A percentile compares a stretch with the other conserved stretches of the same genome.
Evolutionary conservation across 352 stramenopile species (phyloP).

Genomic region (Globisporangium nodosum): DNA sequence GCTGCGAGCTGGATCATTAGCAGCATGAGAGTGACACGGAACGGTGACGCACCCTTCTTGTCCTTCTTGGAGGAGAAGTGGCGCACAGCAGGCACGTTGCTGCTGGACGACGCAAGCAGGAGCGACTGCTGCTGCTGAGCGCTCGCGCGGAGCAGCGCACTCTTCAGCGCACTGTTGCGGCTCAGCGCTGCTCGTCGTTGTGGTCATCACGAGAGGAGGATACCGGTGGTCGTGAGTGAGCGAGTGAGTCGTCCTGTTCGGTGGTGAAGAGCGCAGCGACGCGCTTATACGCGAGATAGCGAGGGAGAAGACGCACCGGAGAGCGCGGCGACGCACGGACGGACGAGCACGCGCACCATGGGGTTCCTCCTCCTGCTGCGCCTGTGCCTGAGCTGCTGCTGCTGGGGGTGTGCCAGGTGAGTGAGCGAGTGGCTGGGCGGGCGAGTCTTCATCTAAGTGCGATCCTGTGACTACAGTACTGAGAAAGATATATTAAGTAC

Average conservation of each 20-base stretch:
- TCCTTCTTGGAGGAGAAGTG: conserved; percentile 48
- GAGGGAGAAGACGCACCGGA: conserved; percentile 3
- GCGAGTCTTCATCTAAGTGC: background rate
- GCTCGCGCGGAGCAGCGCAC: conserved; percentile 18
- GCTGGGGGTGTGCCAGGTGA: background rate
- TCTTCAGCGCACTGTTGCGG: conserved; percentile 14
- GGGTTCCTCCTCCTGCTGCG: conserved; percentile 5
- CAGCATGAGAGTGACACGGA: too few relatives aligned
- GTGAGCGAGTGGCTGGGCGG: background rate
- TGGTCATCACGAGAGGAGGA: background rate
- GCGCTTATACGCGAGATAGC: background rate
- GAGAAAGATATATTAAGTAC: too few relatives aligned
- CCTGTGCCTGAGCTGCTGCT: background rate
- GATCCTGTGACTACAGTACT: too few relatives aligned
- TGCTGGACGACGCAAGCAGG: conserved; percentile 4
- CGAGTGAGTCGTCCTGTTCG: background rate
- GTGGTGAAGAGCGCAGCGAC: too few relatives aligned
- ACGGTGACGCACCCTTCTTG: conserved; percentile 32
- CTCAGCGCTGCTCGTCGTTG: conserved; percentile 6
- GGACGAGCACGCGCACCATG: conserved; percentile 73
- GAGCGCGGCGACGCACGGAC: conserved; percentile 37
- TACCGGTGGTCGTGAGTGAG: background rate
- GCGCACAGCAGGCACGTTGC: conserved; percentile 13
- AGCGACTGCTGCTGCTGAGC: conserved; percentile 17
- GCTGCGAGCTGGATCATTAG: background rate